Base-by-base conservation (phyloP, 2,329 filamentous ascomycete species). In the Fusarium sarcochroum region DNA sequence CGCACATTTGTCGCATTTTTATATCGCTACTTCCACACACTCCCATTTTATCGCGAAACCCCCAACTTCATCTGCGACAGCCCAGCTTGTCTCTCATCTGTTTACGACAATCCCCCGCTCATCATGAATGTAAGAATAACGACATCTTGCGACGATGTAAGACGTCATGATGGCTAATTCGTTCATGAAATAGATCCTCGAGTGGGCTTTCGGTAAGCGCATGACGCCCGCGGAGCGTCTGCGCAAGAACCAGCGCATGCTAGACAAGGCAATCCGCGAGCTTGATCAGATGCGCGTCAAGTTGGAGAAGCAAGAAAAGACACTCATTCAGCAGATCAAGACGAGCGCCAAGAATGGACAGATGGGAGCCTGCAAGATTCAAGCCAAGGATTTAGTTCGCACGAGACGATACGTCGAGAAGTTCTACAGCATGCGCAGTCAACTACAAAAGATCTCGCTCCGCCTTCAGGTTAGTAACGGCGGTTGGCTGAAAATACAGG, bases 161-260 rank as follows among this genome's bases (percentile, higher is more conserved):
- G 32, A 54, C 35, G 32, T 57, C 35, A 58, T 67, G 66, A 71
- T 60, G 60, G 68, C 63, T 70, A 67, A 70, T 63, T 48, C 50
- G 23, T 50, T 68, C 53, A 45, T 47, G 51, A 42, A 38, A 52
- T 74, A 98, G 93, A 93, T 98, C 78, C 88, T 99, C 66, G 96
- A 99, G 88, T 99, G 96, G 94, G 95, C 95, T 38, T 99, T 99
- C 78, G 96, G 96, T 72, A 98, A 98, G 88, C 96, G 96, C 81
- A 97, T 98, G 89, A 99, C 96, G 85, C 95, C 96, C 6, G 93
- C 94, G 23, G 92, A 96, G 86, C 91, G 93, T 79, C 85, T 95
- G 79, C 90, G 93, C 80, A 95, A 95, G 86, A 97, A 99, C 81
- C 96, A 98, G 83, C 90, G 96, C 75, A 94, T 96, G 72, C 90